Evolutionary conservation across 129 eudicot species (phyloP).

Genomic region (Escallonia herrerae): DNA sequence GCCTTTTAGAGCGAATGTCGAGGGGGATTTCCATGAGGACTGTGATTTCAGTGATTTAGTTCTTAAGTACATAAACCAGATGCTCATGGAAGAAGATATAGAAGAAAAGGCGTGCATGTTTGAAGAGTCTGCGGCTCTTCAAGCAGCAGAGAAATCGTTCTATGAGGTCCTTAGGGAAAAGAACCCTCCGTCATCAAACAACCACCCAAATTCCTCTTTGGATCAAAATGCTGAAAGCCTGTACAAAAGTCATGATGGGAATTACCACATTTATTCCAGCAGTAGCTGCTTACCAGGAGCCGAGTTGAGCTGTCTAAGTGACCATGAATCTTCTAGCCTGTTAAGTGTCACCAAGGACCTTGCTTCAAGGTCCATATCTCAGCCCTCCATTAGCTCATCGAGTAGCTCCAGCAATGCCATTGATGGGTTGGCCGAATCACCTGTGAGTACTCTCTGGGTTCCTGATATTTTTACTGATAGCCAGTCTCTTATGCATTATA

Average conservation of each 20-base stretch:
- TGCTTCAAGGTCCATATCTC: constrained; percentile 32
- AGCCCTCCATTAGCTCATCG: constrained; percentile 38
- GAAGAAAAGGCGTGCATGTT: constrained; percentile 64
- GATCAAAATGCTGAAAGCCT: constrained; percentile 19
- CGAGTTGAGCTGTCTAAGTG: constrained; percentile 29
- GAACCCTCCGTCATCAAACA: constrained; percentile 26
- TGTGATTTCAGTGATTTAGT: constrained; percentile 71
- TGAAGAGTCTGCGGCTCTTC: constrained; percentile 78
- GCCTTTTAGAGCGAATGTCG: constrained; percentile 23
- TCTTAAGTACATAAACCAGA: constrained; percentile 69
- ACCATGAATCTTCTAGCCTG: constrained; percentile 9
- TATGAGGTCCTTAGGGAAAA: constrained; percentile 63
- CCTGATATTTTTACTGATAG: constrained; percentile 46
- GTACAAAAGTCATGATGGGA: constrained; percentile 15
- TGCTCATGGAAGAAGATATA: constrained; percentile 88
- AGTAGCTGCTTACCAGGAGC: constrained; percentile 20
- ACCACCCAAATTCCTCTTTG: constrained; percentile 13
- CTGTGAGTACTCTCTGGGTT: constrained; percentile 56
- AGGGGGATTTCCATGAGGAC: constrained; percentile 50
- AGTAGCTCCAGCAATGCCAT: constrained; percentile 26
- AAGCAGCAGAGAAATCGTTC: constrained; percentile 77
- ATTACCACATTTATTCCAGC: constrained; percentile 9
- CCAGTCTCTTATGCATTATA: constrained; percentile 40
- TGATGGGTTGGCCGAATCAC: constrained; percentile 59
- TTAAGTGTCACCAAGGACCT: constrained; percentile 21